phyloP scores from a whole-genome alignment of 108 stramenopile genomes.

The Chaetoceros muelleri region DNA sequence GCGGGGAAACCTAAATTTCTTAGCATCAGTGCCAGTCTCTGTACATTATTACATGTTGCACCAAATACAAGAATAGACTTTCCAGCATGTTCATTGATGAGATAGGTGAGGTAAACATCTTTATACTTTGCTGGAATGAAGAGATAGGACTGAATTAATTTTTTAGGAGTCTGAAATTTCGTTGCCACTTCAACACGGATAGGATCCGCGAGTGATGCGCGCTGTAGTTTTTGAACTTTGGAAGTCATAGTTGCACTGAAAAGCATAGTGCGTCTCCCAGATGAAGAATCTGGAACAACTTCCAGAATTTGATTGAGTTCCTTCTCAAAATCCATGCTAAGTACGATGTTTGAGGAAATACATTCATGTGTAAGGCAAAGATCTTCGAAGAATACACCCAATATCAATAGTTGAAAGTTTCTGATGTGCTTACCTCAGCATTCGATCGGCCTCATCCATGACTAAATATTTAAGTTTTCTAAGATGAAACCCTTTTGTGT shows the following conservation, averaged over 20 bases:
- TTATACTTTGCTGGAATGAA: constrained; percentile 99
- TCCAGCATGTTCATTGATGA: constrained; percentile 94
- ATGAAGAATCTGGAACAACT: constrained; percentile 67
- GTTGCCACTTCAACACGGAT: constrained; percentile 87
- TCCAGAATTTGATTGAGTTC: constrained; percentile 89
- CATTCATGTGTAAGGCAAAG: neutral
- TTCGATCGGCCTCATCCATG: constrained; percentile 98
- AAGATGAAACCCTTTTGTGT: constrained; percentile 96
- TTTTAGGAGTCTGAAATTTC: constrained; percentile 93
- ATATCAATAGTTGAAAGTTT: no score
- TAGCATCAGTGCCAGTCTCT: constrained; percentile 86
- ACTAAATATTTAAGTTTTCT: constrained; percentile 86
- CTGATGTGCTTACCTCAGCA: constrained; percentile 75
- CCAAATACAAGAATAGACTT: constrained; percentile 94
- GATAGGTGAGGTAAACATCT: constrained; percentile 95
- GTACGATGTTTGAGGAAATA: neutral
- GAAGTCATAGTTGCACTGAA: constrained; percentile 98
- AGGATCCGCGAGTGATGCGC: constrained; percentile 88
- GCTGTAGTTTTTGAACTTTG: constrained; percentile 95
- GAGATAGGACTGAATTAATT: constrained; percentile 91
- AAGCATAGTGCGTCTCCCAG: constrained; percentile 83
- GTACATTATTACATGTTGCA: constrained; percentile 96
- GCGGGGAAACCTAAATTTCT: constrained; percentile 96
- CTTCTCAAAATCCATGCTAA: constrained; percentile 74
- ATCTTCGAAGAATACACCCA: no score